phyloP scores from a whole-genome alignment of 2,329 filamentous ascomycete species.

The Ploettnerulaceae sp. region DNA sequence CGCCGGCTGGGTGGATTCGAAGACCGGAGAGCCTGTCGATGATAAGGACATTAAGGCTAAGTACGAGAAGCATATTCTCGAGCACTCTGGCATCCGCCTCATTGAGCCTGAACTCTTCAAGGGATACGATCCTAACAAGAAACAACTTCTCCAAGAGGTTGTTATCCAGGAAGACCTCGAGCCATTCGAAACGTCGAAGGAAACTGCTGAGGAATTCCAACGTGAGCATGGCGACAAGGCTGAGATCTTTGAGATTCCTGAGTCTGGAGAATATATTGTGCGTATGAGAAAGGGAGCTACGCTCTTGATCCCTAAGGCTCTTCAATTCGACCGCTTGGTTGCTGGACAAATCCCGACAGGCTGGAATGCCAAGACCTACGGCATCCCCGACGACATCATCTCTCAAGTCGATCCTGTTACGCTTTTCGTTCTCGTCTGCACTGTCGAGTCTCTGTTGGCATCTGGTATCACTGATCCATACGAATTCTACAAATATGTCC shows the following conservation, averaged over 20 bases:
- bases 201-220: slow-evolving; percentile 96
- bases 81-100: slow-evolving; percentile 94
- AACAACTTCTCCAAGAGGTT: slow-evolving; percentile 95
- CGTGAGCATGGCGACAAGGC: slow-evolving; percentile 96
- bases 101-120: slow-evolving; percentile 97
- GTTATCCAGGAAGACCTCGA: slow-evolving; percentile 96
- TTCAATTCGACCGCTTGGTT: slow-evolving; percentile 94
- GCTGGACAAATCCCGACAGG: slow-evolving; percentile 95
- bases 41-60: slow-evolving; percentile 97
- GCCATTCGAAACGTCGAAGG: slow-evolving; percentile 94
- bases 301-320: slow-evolving; percentile 92
- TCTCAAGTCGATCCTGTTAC: slow-evolving; percentile 96
- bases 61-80: slow-evolving; percentile 94
- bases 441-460: slow-evolving; percentile 83
- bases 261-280: slow-evolving; percentile 90
- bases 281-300: slow-evolving; percentile 93
- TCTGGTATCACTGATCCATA: slow-evolving; percentile 98
- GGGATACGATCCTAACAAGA: slow-evolving; percentile 97
- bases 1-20: slow-evolving; percentile 93
- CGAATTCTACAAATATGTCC: slow-evolving; percentile 99
- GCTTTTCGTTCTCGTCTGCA: slow-evolving; percentile 89
- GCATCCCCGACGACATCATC: slow-evolving; percentile 96
- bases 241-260: slow-evolving; percentile 91
- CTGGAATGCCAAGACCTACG: slow-evolving; percentile 95
- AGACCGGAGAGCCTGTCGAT: slow-evolving; percentile 90